Evolutionary conservation across 495 filamentous ascomycete genomes (phyloP).

Genomic region (Aspergillus affinis): DNA sequence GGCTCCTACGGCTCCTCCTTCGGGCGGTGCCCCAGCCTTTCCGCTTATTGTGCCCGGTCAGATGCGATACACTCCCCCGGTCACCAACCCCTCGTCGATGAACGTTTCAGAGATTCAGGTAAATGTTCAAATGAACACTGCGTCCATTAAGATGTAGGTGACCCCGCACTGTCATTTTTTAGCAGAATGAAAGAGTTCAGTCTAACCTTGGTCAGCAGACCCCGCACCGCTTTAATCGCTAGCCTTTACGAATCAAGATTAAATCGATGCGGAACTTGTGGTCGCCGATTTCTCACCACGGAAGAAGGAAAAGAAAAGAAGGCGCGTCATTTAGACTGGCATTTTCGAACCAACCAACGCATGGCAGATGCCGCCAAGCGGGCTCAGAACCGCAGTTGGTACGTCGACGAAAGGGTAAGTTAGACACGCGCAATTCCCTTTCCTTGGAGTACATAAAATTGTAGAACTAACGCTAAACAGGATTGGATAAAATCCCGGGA

Average conservation of each 20-base stretch:
- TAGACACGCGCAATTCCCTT: background rate
- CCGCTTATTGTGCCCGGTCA: slow-evolving; percentile 46
- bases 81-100: slow-evolving; percentile 26
- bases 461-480: slow-evolving; percentile 33
- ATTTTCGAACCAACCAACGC: slow-evolving; percentile 90
- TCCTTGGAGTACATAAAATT: background rate
- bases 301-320: slow-evolving; percentile 81
- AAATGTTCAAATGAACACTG: slow-evolving; percentile 66
- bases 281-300: slow-evolving; percentile 75
- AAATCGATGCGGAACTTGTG: slow-evolving; percentile 87
- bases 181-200: background rate
- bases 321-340: slow-evolving; percentile 95
- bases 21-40: slow-evolving; percentile 27
- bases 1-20: slow-evolving; percentile 22
- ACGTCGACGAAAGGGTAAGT: slow-evolving; percentile 85
- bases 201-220: slow-evolving; percentile 45
- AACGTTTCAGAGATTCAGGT: slow-evolving; percentile 40
- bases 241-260: slow-evolving; percentile 75
- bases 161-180: background rate
- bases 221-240: slow-evolving; percentile 69
- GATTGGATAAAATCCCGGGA: slow-evolving; percentile 90
- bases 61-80: slow-evolving; percentile 36
- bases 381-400: slow-evolving; percentile 88
- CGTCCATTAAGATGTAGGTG: slow-evolving; percentile 77
- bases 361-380: slow-evolving; percentile 78